Percentiles rank a stretch among this genome's conserved stretches.
These are phyloP conservation scores for Phyllostachys edulis DNA, from an alignment of 176 grass and related monocot genomes.

Conservation along the genomic window DNA sequence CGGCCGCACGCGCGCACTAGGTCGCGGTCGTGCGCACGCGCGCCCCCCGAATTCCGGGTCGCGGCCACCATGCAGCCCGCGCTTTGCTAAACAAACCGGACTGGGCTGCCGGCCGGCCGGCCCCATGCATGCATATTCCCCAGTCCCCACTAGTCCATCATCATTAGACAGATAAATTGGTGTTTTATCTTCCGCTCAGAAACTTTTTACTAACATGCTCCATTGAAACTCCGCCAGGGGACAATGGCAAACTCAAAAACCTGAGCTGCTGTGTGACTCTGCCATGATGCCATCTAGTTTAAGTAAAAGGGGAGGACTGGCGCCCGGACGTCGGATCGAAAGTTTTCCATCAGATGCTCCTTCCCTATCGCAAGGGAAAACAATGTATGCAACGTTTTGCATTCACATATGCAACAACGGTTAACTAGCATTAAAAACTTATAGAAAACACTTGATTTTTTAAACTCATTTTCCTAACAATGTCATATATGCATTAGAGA, in stretches of 20 bases:
- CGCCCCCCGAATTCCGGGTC: constrained; percentile 26
- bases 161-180: neutral
- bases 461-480: too few relatives aligned
- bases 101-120: neutral
- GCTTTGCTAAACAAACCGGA: constrained; percentile 8
- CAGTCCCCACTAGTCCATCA: constrained; percentile 3
- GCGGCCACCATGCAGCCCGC: neutral
- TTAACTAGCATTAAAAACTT: too few relatives aligned
- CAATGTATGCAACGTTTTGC: too few relatives aligned
- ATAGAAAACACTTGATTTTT: too few relatives aligned
- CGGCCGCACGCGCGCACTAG: constrained; percentile 14
- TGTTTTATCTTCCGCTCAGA: neutral
- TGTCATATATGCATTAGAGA: too few relatives aligned
- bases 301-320: neutral
- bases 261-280: neutral
- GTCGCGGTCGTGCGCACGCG: constrained; percentile 32
- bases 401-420: too few relatives aligned
- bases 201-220: too few relatives aligned
- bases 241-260: too few relatives aligned
- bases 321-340: too few relatives aligned
- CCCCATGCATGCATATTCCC: neutral
- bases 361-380: too few relatives aligned
- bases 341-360: too few relatives aligned
- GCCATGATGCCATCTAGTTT: neutral
- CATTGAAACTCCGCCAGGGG: neutral